Evolutionary conservation across 2,329 filamentous ascomycete genomes (phyloP).

Genomic region (Emydomyces testavorans): DNA sequence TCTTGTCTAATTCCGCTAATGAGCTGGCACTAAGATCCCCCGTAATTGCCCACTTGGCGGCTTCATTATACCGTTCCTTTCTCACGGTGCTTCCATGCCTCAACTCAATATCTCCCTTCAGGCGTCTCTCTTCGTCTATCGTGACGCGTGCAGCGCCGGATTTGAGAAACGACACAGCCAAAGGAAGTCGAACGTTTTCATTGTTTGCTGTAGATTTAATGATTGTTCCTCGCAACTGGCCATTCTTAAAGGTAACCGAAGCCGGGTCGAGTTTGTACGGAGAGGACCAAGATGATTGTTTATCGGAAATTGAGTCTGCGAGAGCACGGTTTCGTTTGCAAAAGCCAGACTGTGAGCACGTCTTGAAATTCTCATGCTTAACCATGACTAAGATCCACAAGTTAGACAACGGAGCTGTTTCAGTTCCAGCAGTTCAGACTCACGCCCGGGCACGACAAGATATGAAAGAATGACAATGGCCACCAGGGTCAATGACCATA

Average conservation of each 20-base stretch:
- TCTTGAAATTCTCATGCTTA: slow-evolving; percentile 96
- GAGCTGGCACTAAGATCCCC: slow-evolving; percentile 65
- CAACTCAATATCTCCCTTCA: slow-evolving; percentile 78
- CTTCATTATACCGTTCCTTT: slow-evolving; percentile 93
- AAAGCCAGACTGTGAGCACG: slow-evolving; percentile 89
- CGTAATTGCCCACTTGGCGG: slow-evolving; percentile 72
- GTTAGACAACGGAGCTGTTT: slow-evolving; percentile 1
- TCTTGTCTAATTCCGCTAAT: slow-evolving; percentile 54
- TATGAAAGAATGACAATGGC: slow-evolving; percentile 49
- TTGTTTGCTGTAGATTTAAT: slow-evolving; percentile 61
- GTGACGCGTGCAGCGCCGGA: slow-evolving; percentile 79
- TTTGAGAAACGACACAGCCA: slow-evolving; percentile 79
- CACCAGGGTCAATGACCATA: slow-evolving; percentile 51
- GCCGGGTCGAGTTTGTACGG: slow-evolving; percentile 67
- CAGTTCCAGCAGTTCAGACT: slow-evolving; percentile 21
- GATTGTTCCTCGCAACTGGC: slow-evolving; percentile 67
- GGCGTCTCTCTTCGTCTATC: slow-evolving; percentile 80
- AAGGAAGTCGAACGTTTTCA: slow-evolving; percentile 62
- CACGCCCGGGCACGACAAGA: slow-evolving; percentile 55
- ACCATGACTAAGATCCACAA: slow-evolving; percentile 53
- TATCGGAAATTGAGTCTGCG: slow-evolving; percentile 61
- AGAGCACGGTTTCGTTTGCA: slow-evolving; percentile 88
- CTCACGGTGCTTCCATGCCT: slow-evolving; percentile 71
- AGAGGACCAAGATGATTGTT: slow-evolving; percentile 58
- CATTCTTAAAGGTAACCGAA: slow-evolving; percentile 64